These are phyloP conservation scores for Corinectria fuckeliana DNA, from an alignment of 2,329 filamentous ascomycete species.

Conservation along the genomic window DNA sequence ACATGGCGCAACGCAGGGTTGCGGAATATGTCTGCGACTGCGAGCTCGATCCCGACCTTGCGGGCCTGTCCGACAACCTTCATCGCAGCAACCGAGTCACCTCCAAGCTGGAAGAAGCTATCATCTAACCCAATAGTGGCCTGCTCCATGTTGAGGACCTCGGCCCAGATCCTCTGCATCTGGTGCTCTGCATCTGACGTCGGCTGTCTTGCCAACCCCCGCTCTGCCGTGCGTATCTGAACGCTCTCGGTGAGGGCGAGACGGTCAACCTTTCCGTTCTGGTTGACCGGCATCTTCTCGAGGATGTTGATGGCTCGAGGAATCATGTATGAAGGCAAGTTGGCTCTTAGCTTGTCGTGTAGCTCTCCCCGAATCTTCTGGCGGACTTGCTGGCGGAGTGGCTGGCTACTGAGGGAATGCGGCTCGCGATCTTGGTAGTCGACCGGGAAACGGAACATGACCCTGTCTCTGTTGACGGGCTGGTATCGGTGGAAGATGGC, in stretches of 20 bases:
- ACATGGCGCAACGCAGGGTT: neutral
- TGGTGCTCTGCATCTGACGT: neutral
- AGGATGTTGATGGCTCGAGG: conserved; percentile 29
- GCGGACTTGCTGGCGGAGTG: neutral
- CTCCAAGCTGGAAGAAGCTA: conserved; percentile 38
- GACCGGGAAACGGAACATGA: conserved; percentile 36
- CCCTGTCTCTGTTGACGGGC: conserved; percentile 12
- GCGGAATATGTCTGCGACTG: conserved; percentile 19
- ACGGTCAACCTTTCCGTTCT: conserved; percentile 37
- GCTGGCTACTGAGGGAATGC: neutral
- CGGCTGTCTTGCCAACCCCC: neutral
- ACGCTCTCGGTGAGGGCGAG: neutral
- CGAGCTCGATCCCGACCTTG: conserved; percentile 4
- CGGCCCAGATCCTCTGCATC: conserved; percentile 19
- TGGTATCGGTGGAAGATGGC: conserved; percentile 46
- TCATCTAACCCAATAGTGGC: conserved; percentile 39
- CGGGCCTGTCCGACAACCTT: conserved; percentile 24
- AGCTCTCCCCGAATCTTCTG: neutral
- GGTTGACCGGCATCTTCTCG: conserved; percentile 36
- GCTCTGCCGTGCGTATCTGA: neutral
- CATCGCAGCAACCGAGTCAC: conserved; percentile 37
- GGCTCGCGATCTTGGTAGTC: neutral
- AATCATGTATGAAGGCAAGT: conserved; percentile 38
- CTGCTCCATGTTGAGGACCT: conserved; percentile 19
- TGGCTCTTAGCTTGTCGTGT: neutral